These are phyloP conservation scores for Globisporangium parvum DNA, from an alignment of 352 stramenopile genomes.

Conservation along the genomic window DNA sequence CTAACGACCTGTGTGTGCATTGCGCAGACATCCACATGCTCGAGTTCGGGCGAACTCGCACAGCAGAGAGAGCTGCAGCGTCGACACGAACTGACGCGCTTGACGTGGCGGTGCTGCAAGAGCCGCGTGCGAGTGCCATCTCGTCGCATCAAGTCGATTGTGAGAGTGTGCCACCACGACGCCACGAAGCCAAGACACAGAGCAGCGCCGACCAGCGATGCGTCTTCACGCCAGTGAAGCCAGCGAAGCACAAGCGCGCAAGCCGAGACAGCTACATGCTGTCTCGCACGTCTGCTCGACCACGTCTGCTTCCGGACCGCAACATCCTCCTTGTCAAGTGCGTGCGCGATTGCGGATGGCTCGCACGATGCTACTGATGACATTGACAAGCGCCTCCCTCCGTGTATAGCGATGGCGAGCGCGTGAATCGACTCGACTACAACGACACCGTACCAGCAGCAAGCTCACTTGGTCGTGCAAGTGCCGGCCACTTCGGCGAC, in stretches of 20 bases:
- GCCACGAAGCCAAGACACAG: no score
- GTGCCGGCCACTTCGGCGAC: background rate
- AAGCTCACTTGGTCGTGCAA: background rate
- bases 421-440: background rate
- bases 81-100: background rate
- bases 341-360: background rate
- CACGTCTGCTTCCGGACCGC: constrained; percentile 20
- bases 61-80: background rate
- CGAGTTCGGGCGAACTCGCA: constrained; percentile 29
- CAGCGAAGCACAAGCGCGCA: constrained; percentile 20
- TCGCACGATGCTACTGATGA: background rate
- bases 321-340: constrained; percentile 11
- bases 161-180: background rate
- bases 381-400: background rate
- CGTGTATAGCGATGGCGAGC: background rate
- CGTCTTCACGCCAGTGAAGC: constrained; percentile 55
- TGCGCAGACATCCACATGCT: constrained; percentile 46
- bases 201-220: constrained; percentile 21
- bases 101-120: background rate
- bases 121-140: no score
- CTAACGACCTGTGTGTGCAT: background rate
- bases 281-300: constrained; percentile 10
- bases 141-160: background rate
- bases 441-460: background rate
- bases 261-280: background rate